Percentiles rank a stretch among this genome's conserved stretches.
Evolutionary conservation across 805 yeast species (phyloP).

Genomic region (Scheffersomyces spartinae): DNA sequence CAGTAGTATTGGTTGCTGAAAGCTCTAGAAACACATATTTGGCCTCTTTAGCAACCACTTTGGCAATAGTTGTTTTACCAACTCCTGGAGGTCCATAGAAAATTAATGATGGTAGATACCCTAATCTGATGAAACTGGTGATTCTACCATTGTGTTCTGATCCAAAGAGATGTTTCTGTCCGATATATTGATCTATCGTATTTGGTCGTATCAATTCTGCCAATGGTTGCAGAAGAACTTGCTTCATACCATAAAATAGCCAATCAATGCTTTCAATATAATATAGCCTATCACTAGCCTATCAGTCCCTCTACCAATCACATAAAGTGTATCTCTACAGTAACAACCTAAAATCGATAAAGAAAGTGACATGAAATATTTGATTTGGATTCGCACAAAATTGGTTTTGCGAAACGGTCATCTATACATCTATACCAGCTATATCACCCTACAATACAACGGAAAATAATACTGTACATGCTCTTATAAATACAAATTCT

Average conservation of each 20-base stretch:
- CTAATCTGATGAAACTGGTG: conserved; percentile 17
- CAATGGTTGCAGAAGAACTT: conserved; percentile 11
- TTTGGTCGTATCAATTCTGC: conserved; percentile 21
- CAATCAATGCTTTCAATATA: conserved; percentile 2
- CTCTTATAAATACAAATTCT: no score
- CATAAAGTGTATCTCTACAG: no score
- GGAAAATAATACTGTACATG: no score
- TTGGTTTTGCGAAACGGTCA: no score
- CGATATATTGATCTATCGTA: conserved; percentile 16
- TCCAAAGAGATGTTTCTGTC: conserved; percentile 28
- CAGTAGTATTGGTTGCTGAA: conserved; percentile 26
- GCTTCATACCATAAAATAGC: no score
- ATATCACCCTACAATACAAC: no score
- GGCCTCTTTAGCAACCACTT: conserved; percentile 19
- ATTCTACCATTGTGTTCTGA: conserved; percentile 15
- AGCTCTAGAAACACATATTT: conserved; percentile 24
- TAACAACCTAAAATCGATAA: no score
- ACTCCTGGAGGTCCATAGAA: conserved; percentile 34
- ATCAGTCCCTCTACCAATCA: no score
- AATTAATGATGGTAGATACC: conserved; percentile 31
- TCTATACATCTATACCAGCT: no score
- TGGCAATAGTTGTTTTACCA: conserved; percentile 32
- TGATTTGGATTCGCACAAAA: no score
- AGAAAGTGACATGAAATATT: no score
- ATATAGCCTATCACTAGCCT: no score